Evolutionary conservation across 108 stramenopile genomes (phyloP), one percentile per base, ranked within the genome.

Genomic region (Cyclostephanos tholiformis): DNA sequence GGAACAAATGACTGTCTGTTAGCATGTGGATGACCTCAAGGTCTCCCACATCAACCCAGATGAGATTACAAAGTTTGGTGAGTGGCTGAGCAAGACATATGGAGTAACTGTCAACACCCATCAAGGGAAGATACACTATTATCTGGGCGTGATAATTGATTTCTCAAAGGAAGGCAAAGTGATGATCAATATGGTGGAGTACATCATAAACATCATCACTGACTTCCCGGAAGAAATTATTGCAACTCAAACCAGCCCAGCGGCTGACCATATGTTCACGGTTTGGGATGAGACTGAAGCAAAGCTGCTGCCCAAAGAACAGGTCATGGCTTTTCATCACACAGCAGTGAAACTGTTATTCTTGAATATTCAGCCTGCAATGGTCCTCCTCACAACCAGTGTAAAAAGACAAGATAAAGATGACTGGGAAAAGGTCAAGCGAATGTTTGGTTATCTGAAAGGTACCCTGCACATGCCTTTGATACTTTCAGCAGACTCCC

Each of bases 71-170:
- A n/a, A 58, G 5, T 17, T 58, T 4, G 16, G 25, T 0, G 4
- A 16, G 0, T 30, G 55, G 19, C 4, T 68, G 6, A 58, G 29
- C 16, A 12, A 68, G 41, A 67, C 29, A 58, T 58, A 58, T 32
- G 57, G 57, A 4, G 8, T 29, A 0, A n/a, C 25, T 4, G 16
- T 68, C 2, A 19, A 17, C 1, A 50, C 67, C 23, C 50, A 30
- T 46, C 36, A 60, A 50, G 84, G 84, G 41, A 63, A 63, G 4
- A 25, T 25, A 3, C 74, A 82, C 53, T 60, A 74, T 14, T 86
- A 74, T 57, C 69, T 86, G 13, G 86, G 80, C 13, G 84, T 84
- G 81, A 44, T 44, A 9, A 5, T 84, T 20, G 75, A 79, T 53
- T 87, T 58, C 8, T 10, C 44, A 20, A 44, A 32, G 22, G 20